These are phyloP conservation scores for Rosellinia necatrix DNA, from an alignment of 2,329 filamentous ascomycete species.

Conservation along the genomic window DNA sequence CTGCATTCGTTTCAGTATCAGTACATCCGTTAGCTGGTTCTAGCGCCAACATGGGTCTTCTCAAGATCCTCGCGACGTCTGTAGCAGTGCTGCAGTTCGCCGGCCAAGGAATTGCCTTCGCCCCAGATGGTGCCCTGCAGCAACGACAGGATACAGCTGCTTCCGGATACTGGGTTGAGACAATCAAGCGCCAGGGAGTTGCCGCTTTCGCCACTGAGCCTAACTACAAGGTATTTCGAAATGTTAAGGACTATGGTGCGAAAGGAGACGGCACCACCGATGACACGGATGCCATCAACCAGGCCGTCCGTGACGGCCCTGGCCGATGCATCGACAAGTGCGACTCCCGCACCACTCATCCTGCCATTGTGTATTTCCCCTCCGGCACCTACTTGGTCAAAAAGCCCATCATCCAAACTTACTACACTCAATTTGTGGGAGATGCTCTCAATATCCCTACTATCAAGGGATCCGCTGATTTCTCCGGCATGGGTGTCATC, in stretches of 20 bases:
- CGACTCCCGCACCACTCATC: constrained; percentile 80
- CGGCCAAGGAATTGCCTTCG: constrained; percentile 28
- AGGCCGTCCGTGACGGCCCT: constrained; percentile 72
- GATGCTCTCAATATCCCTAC: constrained; percentile 74
- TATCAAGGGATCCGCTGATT: constrained; percentile 73
- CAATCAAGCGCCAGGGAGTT: constrained; percentile 70
- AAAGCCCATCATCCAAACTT: constrained; percentile 79
- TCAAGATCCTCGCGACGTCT: constrained; percentile 37
- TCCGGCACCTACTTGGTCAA: constrained; percentile 84
- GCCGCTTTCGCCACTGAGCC: constrained; percentile 63
- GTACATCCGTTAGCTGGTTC: constrained; percentile 37
- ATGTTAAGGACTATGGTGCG: constrained; percentile 77
- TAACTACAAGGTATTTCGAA: constrained; percentile 74
- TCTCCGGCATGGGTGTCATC: constrained; percentile 85
- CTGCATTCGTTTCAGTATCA: constrained; percentile 28
- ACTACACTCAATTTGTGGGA: constrained; percentile 92
- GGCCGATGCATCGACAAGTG: constrained; percentile 80
- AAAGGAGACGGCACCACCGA: constrained; percentile 72
- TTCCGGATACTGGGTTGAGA: constrained; percentile 72
- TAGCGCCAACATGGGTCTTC: constrained; percentile 41
- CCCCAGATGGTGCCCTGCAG: constrained; percentile 31
- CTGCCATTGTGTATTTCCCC: constrained; percentile 90
- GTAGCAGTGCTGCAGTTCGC: constrained; percentile 37
- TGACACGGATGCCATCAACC: constrained; percentile 88
- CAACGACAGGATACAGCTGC: constrained; percentile 35